Evolutionary conservation across 441 rosid species (phyloP), one percentile per base, ranked within the genome.

Genomic region (Mallotus japonicus): DNA sequence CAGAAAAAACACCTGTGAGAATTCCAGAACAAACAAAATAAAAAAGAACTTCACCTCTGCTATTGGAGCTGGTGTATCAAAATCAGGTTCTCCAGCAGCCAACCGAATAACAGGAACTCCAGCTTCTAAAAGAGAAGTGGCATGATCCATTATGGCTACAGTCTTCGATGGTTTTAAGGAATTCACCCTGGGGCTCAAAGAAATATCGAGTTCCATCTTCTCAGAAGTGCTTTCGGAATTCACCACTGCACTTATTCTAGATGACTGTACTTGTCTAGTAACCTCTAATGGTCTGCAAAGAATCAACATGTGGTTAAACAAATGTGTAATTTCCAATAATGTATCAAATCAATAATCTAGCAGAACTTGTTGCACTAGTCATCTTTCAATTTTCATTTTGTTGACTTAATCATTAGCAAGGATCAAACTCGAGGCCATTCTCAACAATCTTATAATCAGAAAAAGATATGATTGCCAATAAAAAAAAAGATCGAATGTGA

Each of bases 51-150:
- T 60, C 66, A 91, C 99, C 92, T 92, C 97, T 6, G 94, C 85
- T 75, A 95, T 86, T 57, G 74, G 59, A 73, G 82, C 72, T 28
- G 99, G 98, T 4, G 99, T 95, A 71, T 93, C 97, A 59, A 93
- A 95, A 87, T 95, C 99, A 16, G 99, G 97, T 71, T 95, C 99
- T 65, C 98, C 99, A 37, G 98, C 97, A 66, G 99, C 98, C 83
- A 95, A 83, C 14, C 91, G 83, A 70, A 95, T 89, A 62, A 95
- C 88, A 4, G 98, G 97, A 19, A 91, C 84, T 63, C 99, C 99
- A 34, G 98, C 88, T 80, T 90, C 90, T 13, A 71, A 86, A 80
- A 95, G 98, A 56, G 98, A 93, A 16, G 93, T 84, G 0, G 99
- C 97, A 66, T 88, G 96, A 76, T 95, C 98, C 65, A 90, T 89